Evolutionary conservation across 192 early-diverging fungal species (phyloP), one percentile per base, ranked within the genome.

Genomic region (Coemansia sp.): DNA sequence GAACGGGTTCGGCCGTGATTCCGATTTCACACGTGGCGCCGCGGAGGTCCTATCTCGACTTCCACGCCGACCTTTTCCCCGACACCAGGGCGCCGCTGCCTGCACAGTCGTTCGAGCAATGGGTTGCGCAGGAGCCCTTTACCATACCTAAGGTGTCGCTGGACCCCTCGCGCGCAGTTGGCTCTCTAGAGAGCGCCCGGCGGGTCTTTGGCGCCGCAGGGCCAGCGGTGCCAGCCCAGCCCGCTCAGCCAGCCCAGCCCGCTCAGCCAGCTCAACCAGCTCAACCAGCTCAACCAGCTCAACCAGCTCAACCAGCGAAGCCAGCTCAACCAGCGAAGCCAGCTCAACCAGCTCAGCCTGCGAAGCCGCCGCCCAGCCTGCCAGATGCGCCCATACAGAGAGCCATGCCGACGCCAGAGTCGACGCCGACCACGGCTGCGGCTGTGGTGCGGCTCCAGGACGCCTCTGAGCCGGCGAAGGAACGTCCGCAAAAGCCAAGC

Each of bases 31-130:
- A 86, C 39, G 73, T 85, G 18, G 86, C 93, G 0, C 92, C 93
- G 3, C 86, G 79, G 18, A 71, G 90, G 76, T 83, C 85, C 32
- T 91, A 94, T 66, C 80, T 91, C 12, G 94, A 94, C 61, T 97
- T 94, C 65, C 92, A 95, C 67, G 69, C 75, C 12, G 95, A 97
- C 55, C 70, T 97, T 14, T 97, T 91, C 68, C 96, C 96, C 20
- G 91, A 94, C 17, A 94, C 96, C 14, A 86, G 89, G 34, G 86
- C 77, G 61, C 66, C 70, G 39, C 15, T 84, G 7, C 82, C 89
- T 15, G 84, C 84, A 3, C 69, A 90, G 48, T 76, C 89, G 4
- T 83, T 79, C 36, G 81, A 69, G 1, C 86, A 89, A 22, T 96
- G 91, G 91, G 59, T 90, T 20, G 69, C 64, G 1, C 84, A 88